Base-by-base conservation (phyloP, 176 grass and related monocot genomes). In the Eragrostis nindensis region DNA sequence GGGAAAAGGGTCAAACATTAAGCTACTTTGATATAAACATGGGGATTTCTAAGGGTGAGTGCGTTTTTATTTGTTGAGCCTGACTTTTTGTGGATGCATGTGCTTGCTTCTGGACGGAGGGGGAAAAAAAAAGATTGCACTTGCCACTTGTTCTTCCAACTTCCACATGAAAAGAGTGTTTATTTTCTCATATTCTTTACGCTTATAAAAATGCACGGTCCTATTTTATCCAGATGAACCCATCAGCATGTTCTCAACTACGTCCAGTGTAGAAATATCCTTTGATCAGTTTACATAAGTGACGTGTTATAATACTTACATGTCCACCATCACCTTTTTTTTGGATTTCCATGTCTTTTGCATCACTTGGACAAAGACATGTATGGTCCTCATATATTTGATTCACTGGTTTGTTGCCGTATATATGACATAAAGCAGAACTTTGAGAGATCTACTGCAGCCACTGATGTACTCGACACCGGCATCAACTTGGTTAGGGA, bases 11-110 rank as follows among this genome's bases (percentile, higher is more conserved):
- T 83, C 74, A 83, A 66, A 63, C 72, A 60, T 30, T 57, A 50
- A 79, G 64, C 59, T 68, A 49, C 68, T 50, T 61, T 67, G 50
- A 74, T 49, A 67, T 68, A 79, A 79, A 84, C 86, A 88, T 74
- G 80, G 24, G 59, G 17, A 52, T 36, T 67, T 66, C 6, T 18
- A 32, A 68, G 2, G 8, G 27, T 74, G 22, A 29, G 49, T 60
- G 68, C 18, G 21, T 30, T 11, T 57, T 61, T 66, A 30, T 79
- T 21, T 62, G 68, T 14, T 76, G 53, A 49, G 17, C n/a, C 1
- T 8, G 29, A 57, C 22, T 44, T 61, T 73, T 61, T 73, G 12
- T 32, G 21, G 10, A 66, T 66, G 40, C 24, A 45, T 5, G 60
- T 59, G 29, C 41, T 68, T 73, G 27, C 74, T 79, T 73, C 40